phyloP scores from a whole-genome alignment of 805 yeast genomes.

The Pichia ethanolica region DNA sequence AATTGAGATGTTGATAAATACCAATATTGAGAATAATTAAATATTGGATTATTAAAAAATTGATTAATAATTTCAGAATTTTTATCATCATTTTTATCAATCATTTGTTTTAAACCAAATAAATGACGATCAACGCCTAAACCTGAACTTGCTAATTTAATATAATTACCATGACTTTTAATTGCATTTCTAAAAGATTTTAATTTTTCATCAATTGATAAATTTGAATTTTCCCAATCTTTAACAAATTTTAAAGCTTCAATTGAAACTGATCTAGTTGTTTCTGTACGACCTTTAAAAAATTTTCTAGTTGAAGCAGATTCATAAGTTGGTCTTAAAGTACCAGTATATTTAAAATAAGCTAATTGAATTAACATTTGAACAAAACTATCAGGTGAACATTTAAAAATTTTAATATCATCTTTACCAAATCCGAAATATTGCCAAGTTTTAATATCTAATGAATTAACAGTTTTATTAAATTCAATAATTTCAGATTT shows the following conservation, averaged over 20 bases:
- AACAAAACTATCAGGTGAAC: constrained; percentile 88
- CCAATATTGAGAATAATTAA: constrained; percentile 76
- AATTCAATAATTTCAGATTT: constrained; percentile 50
- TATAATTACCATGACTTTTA: constrained; percentile 64
- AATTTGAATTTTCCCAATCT: constrained; percentile 56
- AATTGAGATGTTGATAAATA: constrained; percentile 82
- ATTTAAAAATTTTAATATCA: constrained; percentile 73
- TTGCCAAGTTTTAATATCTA: constrained; percentile 73
- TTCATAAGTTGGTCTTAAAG: constrained; percentile 85
- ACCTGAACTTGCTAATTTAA: constrained; percentile 75
- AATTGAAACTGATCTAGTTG: constrained; percentile 75
- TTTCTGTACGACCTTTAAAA: constrained; percentile 89
- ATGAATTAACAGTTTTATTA: constrained; percentile 44
- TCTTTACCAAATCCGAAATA: constrained; percentile 82
- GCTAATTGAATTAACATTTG: constrained; percentile 91
- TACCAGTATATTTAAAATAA: constrained; percentile 74
- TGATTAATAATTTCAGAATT: constrained; percentile 35
- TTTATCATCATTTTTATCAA: constrained; percentile 40
- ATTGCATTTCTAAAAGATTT: constrained; percentile 65
- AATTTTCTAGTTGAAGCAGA: constrained; percentile 90
- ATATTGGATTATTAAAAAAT: constrained; percentile 70
- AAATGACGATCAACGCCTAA: constrained; percentile 91
- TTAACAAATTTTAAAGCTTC: constrained; percentile 66
- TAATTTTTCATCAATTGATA: constrained; percentile 49
- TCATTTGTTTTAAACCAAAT: constrained; percentile 74